Evolutionary conservation across 2,329 filamentous ascomycete species (phyloP).

Genomic region (Cordyceps militaris): DNA sequence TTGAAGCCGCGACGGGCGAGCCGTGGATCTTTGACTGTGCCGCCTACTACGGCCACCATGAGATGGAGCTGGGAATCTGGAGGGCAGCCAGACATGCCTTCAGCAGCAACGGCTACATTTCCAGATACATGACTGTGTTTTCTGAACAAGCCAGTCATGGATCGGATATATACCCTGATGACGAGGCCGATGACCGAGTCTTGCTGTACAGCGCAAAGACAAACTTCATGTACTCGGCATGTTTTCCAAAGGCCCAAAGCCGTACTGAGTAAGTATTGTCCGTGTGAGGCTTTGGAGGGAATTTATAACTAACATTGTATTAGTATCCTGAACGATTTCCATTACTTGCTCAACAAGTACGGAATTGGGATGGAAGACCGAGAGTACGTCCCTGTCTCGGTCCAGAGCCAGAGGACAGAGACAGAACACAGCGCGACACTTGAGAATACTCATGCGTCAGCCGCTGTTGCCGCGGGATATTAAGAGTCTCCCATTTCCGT

Average conservation of each 20-base stretch:
- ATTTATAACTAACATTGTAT: neutral
- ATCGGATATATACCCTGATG: conserved; percentile 16
- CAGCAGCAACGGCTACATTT: conserved; percentile 14
- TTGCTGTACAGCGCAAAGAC: conserved; percentile 19
- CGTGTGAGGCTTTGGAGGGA: neutral
- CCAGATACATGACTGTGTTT: conserved; percentile 18
- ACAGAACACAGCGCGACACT: too few relatives aligned
- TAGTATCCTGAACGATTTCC: neutral
- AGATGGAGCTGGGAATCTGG: conserved; percentile 24
- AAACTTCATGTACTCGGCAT: conserved; percentile 15
- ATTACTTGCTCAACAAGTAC: neutral
- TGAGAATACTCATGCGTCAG: too few relatives aligned
- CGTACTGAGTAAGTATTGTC: conserved; percentile 7
- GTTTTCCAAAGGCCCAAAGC: conserved; percentile 9
- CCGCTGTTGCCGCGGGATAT: too few relatives aligned
- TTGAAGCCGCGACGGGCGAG: conserved; percentile 21
- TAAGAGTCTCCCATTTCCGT: too few relatives aligned
- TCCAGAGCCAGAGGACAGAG: neutral
- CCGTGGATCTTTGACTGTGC: conserved; percentile 26
- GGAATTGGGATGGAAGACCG: neutral
- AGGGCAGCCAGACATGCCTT: conserved; percentile 14
- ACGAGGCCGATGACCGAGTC: conserved; percentile 20
- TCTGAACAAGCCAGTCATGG: neutral
- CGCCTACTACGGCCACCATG: conserved; percentile 26
- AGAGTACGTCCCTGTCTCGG: too few relatives aligned